Conservation (phyloP, 352 stramenopile genomes). For the Phytophthora capsici region DNA sequence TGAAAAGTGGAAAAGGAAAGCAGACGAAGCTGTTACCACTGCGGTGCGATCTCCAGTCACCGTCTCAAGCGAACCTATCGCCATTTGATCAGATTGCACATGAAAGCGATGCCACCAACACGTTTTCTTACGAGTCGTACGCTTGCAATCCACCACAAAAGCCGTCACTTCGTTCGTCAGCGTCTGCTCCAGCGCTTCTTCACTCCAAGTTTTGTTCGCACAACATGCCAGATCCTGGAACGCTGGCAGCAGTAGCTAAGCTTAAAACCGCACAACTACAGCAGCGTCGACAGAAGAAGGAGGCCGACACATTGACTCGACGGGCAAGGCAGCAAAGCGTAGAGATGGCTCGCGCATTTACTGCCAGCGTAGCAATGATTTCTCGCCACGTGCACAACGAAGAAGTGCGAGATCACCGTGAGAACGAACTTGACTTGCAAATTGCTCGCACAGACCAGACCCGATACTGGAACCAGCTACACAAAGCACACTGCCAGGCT, state of each 20-base stretch:
- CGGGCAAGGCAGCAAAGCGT: conserved; percentile 41
- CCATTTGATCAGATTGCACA: conserved; percentile 54
- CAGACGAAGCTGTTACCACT: conserved; percentile 24
- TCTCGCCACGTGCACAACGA: conserved; percentile 76
- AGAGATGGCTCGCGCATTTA: conserved; percentile 69
- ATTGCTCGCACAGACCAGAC: conserved; percentile 50
- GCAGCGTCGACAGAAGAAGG: conserved; percentile 37
- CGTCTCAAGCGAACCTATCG: conserved; percentile 28
- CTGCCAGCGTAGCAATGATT: conserved; percentile 77
- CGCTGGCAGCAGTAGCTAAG: conserved; percentile 36
- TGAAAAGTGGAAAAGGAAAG: conserved; percentile 22
- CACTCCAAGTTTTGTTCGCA: conserved; percentile 33
- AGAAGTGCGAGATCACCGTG: conserved; percentile 56
- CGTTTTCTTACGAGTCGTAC: conserved; percentile 62
- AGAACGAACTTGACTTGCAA: conserved; percentile 48
- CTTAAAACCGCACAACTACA: conserved; percentile 39
- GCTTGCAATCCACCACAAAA: conserved; percentile 29
- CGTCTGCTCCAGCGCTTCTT: conserved; percentile 34
- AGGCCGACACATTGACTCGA: conserved; percentile 38
- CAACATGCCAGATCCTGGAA: conserved; percentile 25
- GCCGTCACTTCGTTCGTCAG: conserved; percentile 14
- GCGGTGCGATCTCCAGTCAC: conserved; percentile 15
- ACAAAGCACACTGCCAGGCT: conserved; percentile 63
- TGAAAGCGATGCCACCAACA: conserved; percentile 40
- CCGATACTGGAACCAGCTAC: conserved; percentile 53